Conservation (phyloP, 2,329 filamentous ascomycete species). For the Cordyceps sp. region DNA sequence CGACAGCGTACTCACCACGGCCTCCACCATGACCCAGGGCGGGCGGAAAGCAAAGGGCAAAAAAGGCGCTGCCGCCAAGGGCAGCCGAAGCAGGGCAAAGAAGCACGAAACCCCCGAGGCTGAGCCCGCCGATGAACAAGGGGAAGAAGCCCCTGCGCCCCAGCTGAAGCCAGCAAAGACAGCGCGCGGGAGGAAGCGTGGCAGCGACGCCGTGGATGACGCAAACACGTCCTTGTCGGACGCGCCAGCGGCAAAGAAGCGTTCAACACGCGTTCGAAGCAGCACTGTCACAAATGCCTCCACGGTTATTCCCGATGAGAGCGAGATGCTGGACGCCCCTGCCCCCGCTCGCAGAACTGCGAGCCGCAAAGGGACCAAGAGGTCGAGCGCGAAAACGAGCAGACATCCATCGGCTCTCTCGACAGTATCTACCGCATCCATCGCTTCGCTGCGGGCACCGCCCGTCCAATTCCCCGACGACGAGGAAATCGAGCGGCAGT, state of each 20-base stretch:
- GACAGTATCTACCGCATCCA: constrained; percentile 36
- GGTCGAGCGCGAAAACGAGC: constrained; percentile 21
- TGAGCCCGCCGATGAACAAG: constrained; percentile 5
- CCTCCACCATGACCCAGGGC: constrained; percentile 40
- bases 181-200: constrained; percentile 42
- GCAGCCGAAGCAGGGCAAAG: constrained; percentile 21
- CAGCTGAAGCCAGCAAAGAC: constrained; percentile 20
- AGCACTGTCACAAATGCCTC: constrained; percentile 27
- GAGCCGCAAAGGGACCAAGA: constrained; percentile 21
- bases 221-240: constrained; percentile 23
- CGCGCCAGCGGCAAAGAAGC: constrained; percentile 40
- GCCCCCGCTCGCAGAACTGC: constrained; percentile 8
- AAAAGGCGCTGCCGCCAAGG: constrained; percentile 33
- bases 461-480: constrained; percentile 35
- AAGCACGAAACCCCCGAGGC: constrained; percentile 27
- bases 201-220: constrained; percentile 41
- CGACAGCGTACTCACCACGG: constrained; percentile 42
- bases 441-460: constrained; percentile 22
- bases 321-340: constrained; percentile 20
- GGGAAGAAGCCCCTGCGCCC: constrained; percentile 8
- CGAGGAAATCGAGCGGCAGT: constrained; percentile 47
- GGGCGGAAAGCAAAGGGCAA: constrained; percentile 41
- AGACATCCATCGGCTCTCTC: constrained; percentile 6
- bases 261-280: constrained; percentile 31
- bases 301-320: constrained; percentile 20